phyloP scores from a whole-genome alignment of 2,329 filamentous ascomycete genomes.

The Exutisphaerella laricina region DNA sequence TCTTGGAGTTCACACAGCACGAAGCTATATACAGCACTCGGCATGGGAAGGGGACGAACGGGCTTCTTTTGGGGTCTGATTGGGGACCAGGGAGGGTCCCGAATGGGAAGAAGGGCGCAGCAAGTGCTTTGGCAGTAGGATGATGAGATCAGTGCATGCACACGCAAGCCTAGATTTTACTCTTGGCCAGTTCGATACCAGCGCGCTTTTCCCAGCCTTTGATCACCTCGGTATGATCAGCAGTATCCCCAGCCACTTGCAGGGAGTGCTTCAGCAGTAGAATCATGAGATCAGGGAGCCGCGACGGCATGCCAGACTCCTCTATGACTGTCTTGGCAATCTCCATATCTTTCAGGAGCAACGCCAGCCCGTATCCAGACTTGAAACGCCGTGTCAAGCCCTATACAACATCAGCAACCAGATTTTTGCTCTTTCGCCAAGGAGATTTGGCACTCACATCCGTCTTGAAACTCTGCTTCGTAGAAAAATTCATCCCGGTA shows the following conservation, averaged over 20 bases:
- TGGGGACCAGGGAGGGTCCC: too few species aligned
- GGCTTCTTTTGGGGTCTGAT: too few species aligned
- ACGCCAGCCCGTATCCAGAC: conserved; percentile 30
- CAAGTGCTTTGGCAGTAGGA: too few species aligned
- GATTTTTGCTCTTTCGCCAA: not conserved
- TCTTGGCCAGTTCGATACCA: conserved; percentile 28
- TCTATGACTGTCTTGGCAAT: conserved; percentile 32
- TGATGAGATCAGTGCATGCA: too few species aligned
- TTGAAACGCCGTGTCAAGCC: conserved; percentile 23
- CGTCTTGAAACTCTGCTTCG: conserved; percentile 22
- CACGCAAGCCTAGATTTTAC: conserved; percentile 4
- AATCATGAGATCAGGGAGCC: conserved; percentile 26
- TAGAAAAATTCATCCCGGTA: conserved; percentile 36
- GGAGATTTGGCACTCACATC: conserved; percentile 12
- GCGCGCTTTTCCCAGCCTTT: conserved; percentile 31
- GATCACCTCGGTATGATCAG: conserved; percentile 31
- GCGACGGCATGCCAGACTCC: conserved; percentile 25
- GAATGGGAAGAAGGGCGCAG: too few species aligned
- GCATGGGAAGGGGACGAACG: too few species aligned
- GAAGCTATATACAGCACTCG: not conserved
- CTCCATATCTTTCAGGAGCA: conserved; percentile 32
- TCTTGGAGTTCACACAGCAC: not conserved
- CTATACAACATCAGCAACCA: conserved; percentile 6
- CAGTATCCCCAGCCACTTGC: conserved; percentile 24
- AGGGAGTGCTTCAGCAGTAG: conserved; percentile 27